Evolutionary conservation across 306 rosid species (phyloP).

Genomic region (Quillaja saponaria): DNA sequence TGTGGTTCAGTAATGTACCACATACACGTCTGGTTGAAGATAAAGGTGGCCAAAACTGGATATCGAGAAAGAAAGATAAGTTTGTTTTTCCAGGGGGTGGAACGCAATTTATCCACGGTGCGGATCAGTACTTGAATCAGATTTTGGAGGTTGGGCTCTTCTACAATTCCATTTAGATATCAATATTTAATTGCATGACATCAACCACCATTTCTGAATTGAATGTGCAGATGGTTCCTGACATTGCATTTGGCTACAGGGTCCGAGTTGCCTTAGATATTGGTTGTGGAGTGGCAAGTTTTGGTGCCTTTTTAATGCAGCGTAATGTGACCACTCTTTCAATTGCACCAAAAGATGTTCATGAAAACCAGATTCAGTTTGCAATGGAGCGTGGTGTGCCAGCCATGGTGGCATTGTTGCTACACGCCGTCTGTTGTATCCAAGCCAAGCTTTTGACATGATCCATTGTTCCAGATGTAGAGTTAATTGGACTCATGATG

Average conservation of each 20-base stretch:
- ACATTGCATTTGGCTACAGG: constrained; percentile 68
- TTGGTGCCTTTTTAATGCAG: constrained; percentile 80
- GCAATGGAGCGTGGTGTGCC: constrained; percentile 98
- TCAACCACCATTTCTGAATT: constrained; percentile 17
- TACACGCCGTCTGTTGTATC: constrained; percentile 63
- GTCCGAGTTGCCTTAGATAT: constrained; percentile 73
- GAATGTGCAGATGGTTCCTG: constrained; percentile 74
- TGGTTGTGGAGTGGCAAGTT: constrained; percentile 91
- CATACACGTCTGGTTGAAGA: constrained; percentile 76
- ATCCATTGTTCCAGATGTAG: constrained; percentile 90
- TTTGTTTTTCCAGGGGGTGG: constrained; percentile 80
- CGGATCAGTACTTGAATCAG: constrained; percentile 70
- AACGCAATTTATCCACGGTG: constrained; percentile 82
- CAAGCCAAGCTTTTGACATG: constrained; percentile 94
- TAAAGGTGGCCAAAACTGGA: constrained; percentile 91
- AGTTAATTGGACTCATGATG: constrained; percentile 86
- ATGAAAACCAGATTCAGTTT: constrained; percentile 87
- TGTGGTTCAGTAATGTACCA: constrained; percentile 89
- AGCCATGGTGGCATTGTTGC: constrained; percentile 71
- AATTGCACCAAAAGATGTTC: constrained; percentile 80
- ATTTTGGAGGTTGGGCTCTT: constrained; percentile 61
- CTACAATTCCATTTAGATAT: constrained; percentile 4
- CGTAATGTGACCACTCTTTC: constrained; percentile 75
- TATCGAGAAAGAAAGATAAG: constrained; percentile 57
- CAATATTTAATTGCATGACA: constrained; percentile 8